Percentiles rank a stretch among this genome's conserved stretches.
These are phyloP conservation scores for Chloroidium sp. DNA, from an alignment of 163 green algal species.

Conservation along the genomic window DNA sequence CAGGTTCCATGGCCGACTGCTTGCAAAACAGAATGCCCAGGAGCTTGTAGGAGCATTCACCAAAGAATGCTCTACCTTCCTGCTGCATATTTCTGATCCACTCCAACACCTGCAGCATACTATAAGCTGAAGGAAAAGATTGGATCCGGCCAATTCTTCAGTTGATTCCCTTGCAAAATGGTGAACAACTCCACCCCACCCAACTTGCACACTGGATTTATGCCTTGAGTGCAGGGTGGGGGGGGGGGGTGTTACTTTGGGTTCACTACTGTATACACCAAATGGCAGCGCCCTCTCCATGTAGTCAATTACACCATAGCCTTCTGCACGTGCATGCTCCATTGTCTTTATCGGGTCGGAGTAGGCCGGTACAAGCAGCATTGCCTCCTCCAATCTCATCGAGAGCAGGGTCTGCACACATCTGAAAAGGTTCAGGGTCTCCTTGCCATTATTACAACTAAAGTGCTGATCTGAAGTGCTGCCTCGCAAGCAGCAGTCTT, in stretches of 20 bases:
- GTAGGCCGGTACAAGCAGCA: conserved; percentile 46
- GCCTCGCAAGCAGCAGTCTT: too few relatives aligned
- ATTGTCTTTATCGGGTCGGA: conserved; percentile 36
- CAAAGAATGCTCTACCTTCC: conserved; percentile 16
- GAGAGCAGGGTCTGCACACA: conserved; percentile 31
- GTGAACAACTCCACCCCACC: too few relatives aligned
- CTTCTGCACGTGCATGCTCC: conserved; percentile 17
- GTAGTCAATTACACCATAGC: conserved; percentile 25
- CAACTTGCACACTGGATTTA: neutral
- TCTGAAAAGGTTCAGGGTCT: neutral
- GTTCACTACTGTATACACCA: conserved; percentile 22
- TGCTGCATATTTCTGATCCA: conserved; percentile 16
- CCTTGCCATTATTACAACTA: too few relatives aligned
- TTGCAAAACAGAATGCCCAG: conserved; percentile 11
- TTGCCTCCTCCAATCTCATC: conserved; percentile 22
- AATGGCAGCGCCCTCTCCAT: conserved; percentile 18
- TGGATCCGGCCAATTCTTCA: neutral
- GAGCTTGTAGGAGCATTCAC: conserved; percentile 15
- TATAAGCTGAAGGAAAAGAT: neutral
- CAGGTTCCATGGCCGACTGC: neutral
- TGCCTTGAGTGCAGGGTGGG: neutral
- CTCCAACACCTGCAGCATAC: conserved; percentile 8
- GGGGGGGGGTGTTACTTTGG: conserved; percentile 17
- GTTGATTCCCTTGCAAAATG: too few relatives aligned
- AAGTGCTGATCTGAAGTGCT: too few relatives aligned